Evolutionary conservation across 768 basidiomycete genomes (phyloP).

Genomic region (Naganishia antarctica): DNA sequence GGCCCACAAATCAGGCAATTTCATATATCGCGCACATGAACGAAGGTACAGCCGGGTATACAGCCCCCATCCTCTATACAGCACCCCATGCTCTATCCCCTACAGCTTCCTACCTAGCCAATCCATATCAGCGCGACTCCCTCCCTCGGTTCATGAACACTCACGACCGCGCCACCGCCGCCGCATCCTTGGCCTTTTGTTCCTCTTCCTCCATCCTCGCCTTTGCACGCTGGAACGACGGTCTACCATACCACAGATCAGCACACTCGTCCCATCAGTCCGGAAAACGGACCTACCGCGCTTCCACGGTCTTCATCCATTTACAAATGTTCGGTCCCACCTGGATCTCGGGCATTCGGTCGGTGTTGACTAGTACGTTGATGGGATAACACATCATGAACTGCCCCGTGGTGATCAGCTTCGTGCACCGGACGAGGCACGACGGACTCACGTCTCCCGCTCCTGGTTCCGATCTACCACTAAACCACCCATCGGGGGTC

Average conservation of each 20-base stretch:
- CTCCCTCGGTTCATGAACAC: background rate
- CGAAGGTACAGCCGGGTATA: no score
- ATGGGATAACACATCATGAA: constrained; percentile 46
- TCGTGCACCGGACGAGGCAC: background rate
- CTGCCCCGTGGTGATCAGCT: constrained; percentile 22
- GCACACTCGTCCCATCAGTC: no score
- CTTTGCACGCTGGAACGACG: constrained; percentile 37
- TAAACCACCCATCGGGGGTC: constrained; percentile 36
- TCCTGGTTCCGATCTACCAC: constrained; percentile 37
- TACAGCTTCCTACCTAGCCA: constrained; percentile 9
- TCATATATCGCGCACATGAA: no score
- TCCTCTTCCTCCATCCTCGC: constrained; percentile 42
- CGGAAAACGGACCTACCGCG: no score
- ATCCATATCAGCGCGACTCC: background rate
- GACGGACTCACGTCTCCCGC: constrained; percentile 37
- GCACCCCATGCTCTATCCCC: no score
- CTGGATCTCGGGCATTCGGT: constrained; percentile 31
- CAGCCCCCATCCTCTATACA: no score
- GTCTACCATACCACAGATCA: background rate
- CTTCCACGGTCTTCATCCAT: constrained; percentile 39
- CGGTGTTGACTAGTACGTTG: constrained; percentile 34
- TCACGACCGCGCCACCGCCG: background rate
- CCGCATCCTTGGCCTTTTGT: constrained; percentile 29
- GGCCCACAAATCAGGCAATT: no score
- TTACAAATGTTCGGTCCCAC: constrained; percentile 30